Evolutionary conservation across 768 basidiomycete species (phyloP), one percentile per base, ranked within the genome.

Genomic region (Amanita molliuscula): DNA sequence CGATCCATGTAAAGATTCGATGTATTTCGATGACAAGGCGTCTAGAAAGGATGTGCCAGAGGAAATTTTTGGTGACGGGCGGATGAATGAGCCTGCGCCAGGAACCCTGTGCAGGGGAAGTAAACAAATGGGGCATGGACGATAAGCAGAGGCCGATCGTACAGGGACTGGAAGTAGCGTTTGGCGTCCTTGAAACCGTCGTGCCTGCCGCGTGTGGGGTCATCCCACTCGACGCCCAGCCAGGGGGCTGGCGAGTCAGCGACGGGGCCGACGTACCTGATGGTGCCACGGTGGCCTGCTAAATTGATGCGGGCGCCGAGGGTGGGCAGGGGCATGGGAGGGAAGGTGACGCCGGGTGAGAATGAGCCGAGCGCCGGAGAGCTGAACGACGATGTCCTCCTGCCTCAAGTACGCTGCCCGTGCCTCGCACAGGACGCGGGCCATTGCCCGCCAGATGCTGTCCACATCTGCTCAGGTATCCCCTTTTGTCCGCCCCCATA

Each of bases 211-310:
- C 92, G 78, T 6, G 62, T 53, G 16, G 82, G 76, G 58, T 91
- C 83, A 60, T 98, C 95, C 89, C 94, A 98, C 67, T 98, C 95
- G 42, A 97, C 77, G n/a, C 95, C 95, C n/a, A 93, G 73, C 94
- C 94, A 98, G 10, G 65, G 56, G 3, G 87, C 88, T 3, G 66
- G 59, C 0, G 87, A 80, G 11, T 75, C 75, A 15, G 77, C 67
- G 16, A 94, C 80, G 1, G 62, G 54, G 1, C 91, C 91, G 11
- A 75, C 65, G 59, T 76, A 93, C 64, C 66, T 78, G 54, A 95
- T 65, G 3, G 88, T 90, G 2, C 85, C 90, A 38, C 76, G 60
- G 57, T 80, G 61, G 16, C 73, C 77, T 47, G 71, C 66, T 48
- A 76, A 63, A 55, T 55, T 65, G 56, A 90, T 69, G 48, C 88